These are phyloP conservation scores for Umbilicus rupestris DNA, from an alignment of 164 flowering plant species.

Conservation along the genomic window DNA sequence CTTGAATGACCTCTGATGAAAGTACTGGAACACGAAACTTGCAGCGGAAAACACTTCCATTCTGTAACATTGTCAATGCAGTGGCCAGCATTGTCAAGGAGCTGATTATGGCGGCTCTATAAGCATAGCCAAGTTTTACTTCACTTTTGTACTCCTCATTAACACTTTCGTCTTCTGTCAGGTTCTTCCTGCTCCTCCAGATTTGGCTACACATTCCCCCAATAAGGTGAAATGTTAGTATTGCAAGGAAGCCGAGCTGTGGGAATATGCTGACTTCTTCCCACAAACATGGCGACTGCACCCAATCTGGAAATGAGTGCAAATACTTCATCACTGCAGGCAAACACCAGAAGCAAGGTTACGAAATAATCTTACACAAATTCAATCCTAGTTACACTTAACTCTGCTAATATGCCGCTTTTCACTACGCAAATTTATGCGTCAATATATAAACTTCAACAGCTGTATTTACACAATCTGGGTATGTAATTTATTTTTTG, in stretches of 20 bases:
- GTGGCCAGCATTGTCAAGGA: slow-evolving; percentile 26
- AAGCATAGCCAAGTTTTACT: slow-evolving; percentile 22
- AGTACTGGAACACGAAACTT: slow-evolving; percentile 15
- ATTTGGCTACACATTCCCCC: slow-evolving; percentile 10
- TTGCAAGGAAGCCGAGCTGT: slow-evolving; percentile 44
- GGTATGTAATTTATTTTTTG: too few species aligned
- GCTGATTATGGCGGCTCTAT: slow-evolving; percentile 36
- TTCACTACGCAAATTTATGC: too few species aligned
- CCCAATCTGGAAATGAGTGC: background rate
- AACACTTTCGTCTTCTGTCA: slow-evolving; percentile 19
- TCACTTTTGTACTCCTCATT: slow-evolving; percentile 18
- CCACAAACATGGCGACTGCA: slow-evolving; percentile 41
- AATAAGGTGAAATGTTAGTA: slow-evolving; percentile 25
- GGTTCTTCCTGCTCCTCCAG: slow-evolving; percentile 20
- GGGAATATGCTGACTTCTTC: slow-evolving; percentile 38
- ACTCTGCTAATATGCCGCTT: background rate
- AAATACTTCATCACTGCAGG: background rate
- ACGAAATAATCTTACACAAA: background rate
- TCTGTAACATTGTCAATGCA: slow-evolving; percentile 31
- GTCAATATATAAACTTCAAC: too few species aligned
- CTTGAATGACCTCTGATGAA: slow-evolving; percentile 39
- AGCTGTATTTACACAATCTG: too few species aligned
- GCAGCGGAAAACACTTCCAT: slow-evolving; percentile 30
- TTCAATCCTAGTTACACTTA: background rate
- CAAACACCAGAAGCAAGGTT: background rate